phyloP scores from a whole-genome alignment of 805 yeast species.

The Candida ficus region DNA sequence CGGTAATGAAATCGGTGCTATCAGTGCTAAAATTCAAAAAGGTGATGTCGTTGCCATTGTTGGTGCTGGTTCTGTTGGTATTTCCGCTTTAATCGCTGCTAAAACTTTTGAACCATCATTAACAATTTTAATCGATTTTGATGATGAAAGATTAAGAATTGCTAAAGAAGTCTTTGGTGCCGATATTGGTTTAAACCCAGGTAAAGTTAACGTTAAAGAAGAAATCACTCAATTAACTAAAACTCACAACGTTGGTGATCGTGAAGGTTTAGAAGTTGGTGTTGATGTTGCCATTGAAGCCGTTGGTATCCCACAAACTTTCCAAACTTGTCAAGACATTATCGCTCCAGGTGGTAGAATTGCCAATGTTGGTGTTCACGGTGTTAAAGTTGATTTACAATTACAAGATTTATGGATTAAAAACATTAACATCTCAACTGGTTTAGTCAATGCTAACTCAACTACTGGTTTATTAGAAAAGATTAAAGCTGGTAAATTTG shows the following conservation, averaged over 20 bases:
- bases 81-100: conserved; percentile 55
- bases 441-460: conserved; percentile 44
- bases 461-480: conserved; percentile 34
- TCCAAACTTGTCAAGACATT: conserved; percentile 51
- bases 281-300: conserved; percentile 63
- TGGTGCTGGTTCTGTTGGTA: conserved; percentile 66
- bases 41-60: conserved; percentile 60
- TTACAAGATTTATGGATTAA: conserved; percentile 42
- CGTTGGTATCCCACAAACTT: conserved; percentile 60
- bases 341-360: conserved; percentile 56
- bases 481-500: conserved; percentile 29
- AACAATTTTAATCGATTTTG: conserved; percentile 54
- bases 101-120: conserved; percentile 48
- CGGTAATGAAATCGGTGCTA: conserved; percentile 62
- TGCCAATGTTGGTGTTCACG: conserved; percentile 60
- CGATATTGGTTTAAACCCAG: conserved; percentile 51
- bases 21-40: conserved; percentile 43
- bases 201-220: conserved; percentile 36
- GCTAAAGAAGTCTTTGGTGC: conserved; percentile 58
- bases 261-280: conserved; percentile 34
- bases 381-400: conserved; percentile 35
- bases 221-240: conserved; percentile 30
- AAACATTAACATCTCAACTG: conserved; percentile 40
- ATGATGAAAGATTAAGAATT: conserved; percentile 52
- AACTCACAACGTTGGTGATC: conserved; percentile 16